phyloP scores from a whole-genome alignment of 805 yeast species.

The Teunomyces tritomae region DNA sequence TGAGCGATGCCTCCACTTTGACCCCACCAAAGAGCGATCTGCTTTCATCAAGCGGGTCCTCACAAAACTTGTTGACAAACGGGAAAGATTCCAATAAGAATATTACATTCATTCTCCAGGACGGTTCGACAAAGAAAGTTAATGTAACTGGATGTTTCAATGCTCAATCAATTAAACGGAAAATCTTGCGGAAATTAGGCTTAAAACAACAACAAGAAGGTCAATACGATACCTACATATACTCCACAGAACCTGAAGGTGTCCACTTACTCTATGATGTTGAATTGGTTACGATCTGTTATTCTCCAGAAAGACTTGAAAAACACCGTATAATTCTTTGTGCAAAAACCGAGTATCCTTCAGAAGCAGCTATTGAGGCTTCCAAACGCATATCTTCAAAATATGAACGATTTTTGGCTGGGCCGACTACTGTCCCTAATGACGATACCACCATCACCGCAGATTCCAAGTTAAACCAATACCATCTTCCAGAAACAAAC shows the following conservation, averaged over 20 bases:
- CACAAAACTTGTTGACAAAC: neutral
- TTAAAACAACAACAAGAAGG: conserved; percentile 39
- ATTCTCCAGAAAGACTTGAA: conserved; percentile 67
- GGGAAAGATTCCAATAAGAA: conserved; percentile 26
- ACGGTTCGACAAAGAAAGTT: conserved; percentile 67
- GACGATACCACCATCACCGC: neutral
- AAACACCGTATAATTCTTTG: conserved; percentile 71
- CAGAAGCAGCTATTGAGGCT: conserved; percentile 54
- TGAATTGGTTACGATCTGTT: conserved; percentile 79
- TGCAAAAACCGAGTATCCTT: conserved; percentile 60
- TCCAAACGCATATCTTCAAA: conserved; percentile 47
- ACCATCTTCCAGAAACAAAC: conserved; percentile 20
- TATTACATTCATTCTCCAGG: conserved; percentile 70
- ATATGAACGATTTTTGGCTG: conserved; percentile 18
- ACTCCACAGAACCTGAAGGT: conserved; percentile 21
- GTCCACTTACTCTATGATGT: conserved; percentile 62
- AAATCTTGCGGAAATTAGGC: conserved; percentile 59
- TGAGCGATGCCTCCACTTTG: conserved; percentile 5
- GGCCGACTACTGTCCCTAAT: neutral
- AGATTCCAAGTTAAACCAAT: conserved; percentile 15
- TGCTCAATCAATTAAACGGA: conserved; percentile 73
- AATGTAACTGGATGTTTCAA: conserved; percentile 77
- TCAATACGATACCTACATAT: conserved; percentile 61
- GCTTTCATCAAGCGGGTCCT: neutral
- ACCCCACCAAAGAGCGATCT: conserved; percentile 5